A percentile compares a stretch with the other conserved stretches of the same genome.
phyloP scores from a whole-genome alignment of 345 rosid species.

The Kandelia obovata region DNA sequence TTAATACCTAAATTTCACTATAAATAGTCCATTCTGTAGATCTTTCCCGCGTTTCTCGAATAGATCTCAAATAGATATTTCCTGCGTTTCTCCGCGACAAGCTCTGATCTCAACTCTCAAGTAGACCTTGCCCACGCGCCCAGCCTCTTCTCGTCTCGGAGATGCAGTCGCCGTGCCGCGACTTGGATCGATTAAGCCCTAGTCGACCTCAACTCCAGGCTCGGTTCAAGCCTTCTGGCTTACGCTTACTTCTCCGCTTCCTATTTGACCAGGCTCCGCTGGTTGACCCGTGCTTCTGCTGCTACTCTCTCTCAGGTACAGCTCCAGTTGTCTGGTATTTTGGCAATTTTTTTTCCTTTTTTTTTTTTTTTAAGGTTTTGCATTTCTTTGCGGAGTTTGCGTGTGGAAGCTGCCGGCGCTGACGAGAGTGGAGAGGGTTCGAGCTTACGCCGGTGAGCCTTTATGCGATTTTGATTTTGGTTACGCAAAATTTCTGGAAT shows the following conservation, averaged over 20 bases:
- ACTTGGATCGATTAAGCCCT: slow-evolving; percentile 47
- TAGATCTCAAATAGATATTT: too few relatives aligned
- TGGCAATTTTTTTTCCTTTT: not conserved
- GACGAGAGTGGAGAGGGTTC: slow-evolving; percentile 77
- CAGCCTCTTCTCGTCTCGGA: slow-evolving; percentile 37
- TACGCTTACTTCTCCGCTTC: slow-evolving; percentile 61
- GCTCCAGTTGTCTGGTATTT: not conserved
- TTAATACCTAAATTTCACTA: too few relatives aligned
- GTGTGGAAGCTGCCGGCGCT: slow-evolving; percentile 61
- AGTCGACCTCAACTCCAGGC: slow-evolving; percentile 45
- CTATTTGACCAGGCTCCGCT: slow-evolving; percentile 49
- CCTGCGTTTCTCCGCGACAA: slow-evolving; percentile 49
- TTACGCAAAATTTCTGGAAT: too few relatives aligned
- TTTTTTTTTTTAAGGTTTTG: not conserved
- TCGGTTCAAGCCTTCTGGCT: slow-evolving; percentile 46
- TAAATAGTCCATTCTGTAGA: too few relatives aligned
- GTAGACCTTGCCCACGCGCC: slow-evolving; percentile 44
- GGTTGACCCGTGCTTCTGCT: slow-evolving; percentile 27
- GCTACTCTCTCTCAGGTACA: slow-evolving; percentile 45
- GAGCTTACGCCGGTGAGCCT: slow-evolving; percentile 70
- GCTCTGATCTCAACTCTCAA: slow-evolving; percentile 27
- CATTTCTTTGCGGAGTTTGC: too few relatives aligned
- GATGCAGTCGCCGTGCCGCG: slow-evolving; percentile 49
- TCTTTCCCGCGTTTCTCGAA: too few relatives aligned
- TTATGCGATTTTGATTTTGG: not conserved